Evolutionary conservation across 805 yeast genomes (phyloP), one percentile per base, ranked within the genome.

Genomic region (Nakazawaea wickerhamii): DNA sequence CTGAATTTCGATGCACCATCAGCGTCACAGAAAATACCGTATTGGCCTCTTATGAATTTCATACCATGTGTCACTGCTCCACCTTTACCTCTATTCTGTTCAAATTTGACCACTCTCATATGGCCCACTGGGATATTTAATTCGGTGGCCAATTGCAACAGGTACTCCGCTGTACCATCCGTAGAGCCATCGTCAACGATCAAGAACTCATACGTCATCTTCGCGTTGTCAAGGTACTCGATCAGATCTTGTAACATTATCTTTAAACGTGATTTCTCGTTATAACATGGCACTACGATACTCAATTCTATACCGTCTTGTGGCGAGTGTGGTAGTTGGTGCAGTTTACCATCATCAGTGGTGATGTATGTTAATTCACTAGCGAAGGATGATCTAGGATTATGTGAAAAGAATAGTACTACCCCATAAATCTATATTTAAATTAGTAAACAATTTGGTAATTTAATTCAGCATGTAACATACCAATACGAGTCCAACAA

Each of bases 41-140:
- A 81, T 44, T 70, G 59, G 10, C 98, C 99, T 33, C 87, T 67
- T 3, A 81, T 66, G 53, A 78, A 79, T 52, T 81, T 75, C 60
- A 93, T 64, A 5, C 99, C 99, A 61, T 91, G 97, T 14, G 95
- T 79, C 0, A 93, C 98, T 0, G 98, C 99, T 10, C 98, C 96
- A 27, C 95, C 95, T 64, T 91, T 91, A 20, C 99, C 99, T 53
- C 99, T 73, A 60, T 93, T 93, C 48, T 75, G 60, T 19, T 63
- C 75, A 48, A 93, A 70, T 50, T 71, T 72, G n/a, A 86, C 70
- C 34, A 87, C 89, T 51, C 91, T 70, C 55, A 93, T 53, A 41
- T 72, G 72, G 38, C 79, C 84, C 0, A 86, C 81, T 28, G 58
- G 45, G 28, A 80, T 59, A 3, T 67, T 58, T 47, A 72, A 70